These are phyloP conservation scores for Arachis hypogaea DNA, from an alignment of 306 rosid genomes.

Conservation along the genomic window DNA sequence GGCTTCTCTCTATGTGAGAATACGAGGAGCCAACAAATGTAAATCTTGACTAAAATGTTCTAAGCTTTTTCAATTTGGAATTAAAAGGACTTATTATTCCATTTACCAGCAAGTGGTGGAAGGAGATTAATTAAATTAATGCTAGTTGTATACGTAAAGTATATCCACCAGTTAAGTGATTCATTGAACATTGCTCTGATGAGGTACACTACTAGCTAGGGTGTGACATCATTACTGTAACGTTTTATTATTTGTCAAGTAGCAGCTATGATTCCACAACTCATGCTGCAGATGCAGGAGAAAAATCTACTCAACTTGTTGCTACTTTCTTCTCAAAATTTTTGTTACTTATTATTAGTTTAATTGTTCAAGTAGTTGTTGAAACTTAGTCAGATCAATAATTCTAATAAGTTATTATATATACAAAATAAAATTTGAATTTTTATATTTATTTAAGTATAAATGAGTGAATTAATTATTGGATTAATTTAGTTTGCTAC, in stretches of 20 bases:
- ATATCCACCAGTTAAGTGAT: slow-evolving; percentile 28
- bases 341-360: not conserved
- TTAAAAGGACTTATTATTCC: slow-evolving; percentile 17
- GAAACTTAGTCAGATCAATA: no score
- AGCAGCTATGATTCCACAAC: slow-evolving; percentile 40
- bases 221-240: slow-evolving; percentile 25
- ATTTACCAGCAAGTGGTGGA: not conserved
- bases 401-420: no score
- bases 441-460: no score
- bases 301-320: slow-evolving; percentile 18
- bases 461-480: no score
- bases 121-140: slow-evolving; percentile 36
- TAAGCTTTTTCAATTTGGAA: slow-evolving; percentile 11
- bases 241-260: slow-evolving; percentile 36
- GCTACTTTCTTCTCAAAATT: not conserved
- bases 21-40: not conserved
- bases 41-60: slow-evolving; percentile 16
- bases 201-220: not conserved
- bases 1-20: not conserved
- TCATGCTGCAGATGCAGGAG: slow-evolving; percentile 26
- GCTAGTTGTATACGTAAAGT: slow-evolving; percentile 44
- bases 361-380: not conserved
- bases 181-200: slow-evolving; percentile 46
- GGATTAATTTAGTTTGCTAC: no score
- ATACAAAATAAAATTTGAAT: no score